Conservation (phyloP, 2,329 filamentous ascomycete species). For the Myriosclerotinia scirpicola region DNA sequence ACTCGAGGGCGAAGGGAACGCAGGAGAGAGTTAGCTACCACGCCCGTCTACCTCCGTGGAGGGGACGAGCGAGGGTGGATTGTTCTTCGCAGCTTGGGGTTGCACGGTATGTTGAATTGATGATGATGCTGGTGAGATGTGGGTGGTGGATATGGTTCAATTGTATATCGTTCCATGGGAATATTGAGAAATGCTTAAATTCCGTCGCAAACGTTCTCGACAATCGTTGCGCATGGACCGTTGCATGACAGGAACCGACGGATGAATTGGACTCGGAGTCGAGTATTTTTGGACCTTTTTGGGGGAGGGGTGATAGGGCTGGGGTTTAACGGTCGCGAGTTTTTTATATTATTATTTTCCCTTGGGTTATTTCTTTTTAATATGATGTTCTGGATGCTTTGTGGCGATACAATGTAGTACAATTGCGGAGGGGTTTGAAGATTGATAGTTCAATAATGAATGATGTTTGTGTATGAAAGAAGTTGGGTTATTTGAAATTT, state of each 20-base stretch:
- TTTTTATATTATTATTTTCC: not conserved
- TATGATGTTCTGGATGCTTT: slow-evolving; percentile 11
- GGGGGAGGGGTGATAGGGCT: not conserved
- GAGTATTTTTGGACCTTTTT: not conserved
- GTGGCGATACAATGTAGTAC: slow-evolving; percentile 2
- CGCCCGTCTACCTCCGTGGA: slow-evolving; percentile 41
- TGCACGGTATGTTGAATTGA: not conserved
- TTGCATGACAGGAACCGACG: slow-evolving; percentile 32
- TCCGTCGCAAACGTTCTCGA: slow-evolving; percentile 13
- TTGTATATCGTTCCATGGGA: slow-evolving; percentile 31
- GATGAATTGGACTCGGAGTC: slow-evolving; percentile 26
- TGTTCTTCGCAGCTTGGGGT: slow-evolving; percentile 11
- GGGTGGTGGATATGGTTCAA: slow-evolving; percentile 17
- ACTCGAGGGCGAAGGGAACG: no score
- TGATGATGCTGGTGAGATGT: not conserved
- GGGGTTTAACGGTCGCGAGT: not conserved
- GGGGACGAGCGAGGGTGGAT: slow-evolving; percentile 42
- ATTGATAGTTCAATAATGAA: slow-evolving; percentile 15
- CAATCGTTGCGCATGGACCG: slow-evolving; percentile 29
- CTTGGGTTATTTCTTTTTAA: not conserved
- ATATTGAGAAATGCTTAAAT: slow-evolving; percentile 27
- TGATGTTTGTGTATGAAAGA: not conserved
- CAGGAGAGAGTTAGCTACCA: no score
- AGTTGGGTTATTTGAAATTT: not conserved
- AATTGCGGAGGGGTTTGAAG: slow-evolving; percentile 3